phyloP scores from a whole-genome alignment of 192 early-diverging fungal genomes.

The Thoreauomyces humboldtii region DNA sequence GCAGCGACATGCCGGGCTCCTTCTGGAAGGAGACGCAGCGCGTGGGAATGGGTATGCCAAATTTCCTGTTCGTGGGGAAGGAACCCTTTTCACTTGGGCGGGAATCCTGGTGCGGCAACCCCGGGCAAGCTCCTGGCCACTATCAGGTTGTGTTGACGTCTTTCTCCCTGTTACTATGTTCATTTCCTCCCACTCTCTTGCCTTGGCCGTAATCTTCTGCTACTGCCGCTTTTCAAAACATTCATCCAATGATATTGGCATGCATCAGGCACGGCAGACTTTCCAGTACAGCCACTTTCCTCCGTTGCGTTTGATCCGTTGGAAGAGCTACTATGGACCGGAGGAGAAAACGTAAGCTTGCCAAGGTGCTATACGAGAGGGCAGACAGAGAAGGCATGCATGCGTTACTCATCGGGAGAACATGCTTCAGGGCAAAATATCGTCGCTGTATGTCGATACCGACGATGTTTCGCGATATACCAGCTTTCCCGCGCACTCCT shows the following conservation, averaged over 20 bases:
- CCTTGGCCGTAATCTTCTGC: not conserved
- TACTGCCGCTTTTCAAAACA: not conserved
- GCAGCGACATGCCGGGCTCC: no score
- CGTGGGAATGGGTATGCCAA: constrained; percentile 26
- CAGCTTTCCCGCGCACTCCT: constrained; percentile 62
- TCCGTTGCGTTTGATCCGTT: constrained; percentile 60
- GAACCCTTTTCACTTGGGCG: not conserved
- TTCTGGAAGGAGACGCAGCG: constrained; percentile 20
- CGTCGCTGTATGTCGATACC: constrained; percentile 10
- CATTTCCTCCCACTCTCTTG: not conserved
- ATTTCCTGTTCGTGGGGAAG: not conserved
- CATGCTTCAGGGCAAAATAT: constrained; percentile 55
- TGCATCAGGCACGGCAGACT: constrained; percentile 5
- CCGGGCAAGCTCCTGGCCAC: not conserved
- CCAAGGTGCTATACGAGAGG: not conserved
- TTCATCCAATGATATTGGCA: not conserved
- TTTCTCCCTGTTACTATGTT: not conserved
- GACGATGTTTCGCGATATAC: constrained; percentile 67
- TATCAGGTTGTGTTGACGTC: not conserved
- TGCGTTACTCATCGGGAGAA: not conserved
- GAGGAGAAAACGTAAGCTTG: constrained; percentile 71
- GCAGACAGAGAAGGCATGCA: not conserved
- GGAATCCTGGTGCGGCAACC: not conserved
- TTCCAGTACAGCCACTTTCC: constrained; percentile 30
- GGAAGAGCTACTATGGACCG: constrained; percentile 85